Conservation (phyloP, 1,139 yeast species). For the Zygosaccharomyces sapae region DNA sequence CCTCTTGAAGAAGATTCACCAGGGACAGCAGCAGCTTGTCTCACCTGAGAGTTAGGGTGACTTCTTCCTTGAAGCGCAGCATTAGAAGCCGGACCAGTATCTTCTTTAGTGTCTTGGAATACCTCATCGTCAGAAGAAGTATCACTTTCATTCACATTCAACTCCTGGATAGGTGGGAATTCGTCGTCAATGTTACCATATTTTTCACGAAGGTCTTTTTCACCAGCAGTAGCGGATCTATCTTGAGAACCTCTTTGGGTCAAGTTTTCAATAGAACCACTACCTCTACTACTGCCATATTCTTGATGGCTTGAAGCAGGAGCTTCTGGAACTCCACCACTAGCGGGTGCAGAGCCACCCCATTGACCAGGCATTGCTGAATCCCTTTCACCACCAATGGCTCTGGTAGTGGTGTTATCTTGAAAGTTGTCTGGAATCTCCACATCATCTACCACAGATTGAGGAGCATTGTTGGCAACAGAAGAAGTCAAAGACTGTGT, state of each 20-base stretch:
- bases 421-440: slow-evolving; percentile 26
- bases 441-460: slow-evolving; percentile 51
- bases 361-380: slow-evolving; percentile 25
- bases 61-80: neutral
- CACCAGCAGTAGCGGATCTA: slow-evolving; percentile 4
- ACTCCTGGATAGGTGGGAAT: slow-evolving; percentile 68
- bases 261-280: slow-evolving; percentile 3
- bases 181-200: slow-evolving; percentile 42
- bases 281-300: neutral
- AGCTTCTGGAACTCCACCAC: slow-evolving; percentile 4
- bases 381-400: slow-evolving; percentile 2
- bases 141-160: slow-evolving; percentile 58
- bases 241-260: slow-evolving; percentile 8
- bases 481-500: slow-evolving; percentile 86
- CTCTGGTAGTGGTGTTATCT: slow-evolving; percentile 9
- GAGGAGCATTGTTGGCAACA: slow-evolving; percentile 86
- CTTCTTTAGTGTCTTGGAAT: slow-evolving; percentile 43
- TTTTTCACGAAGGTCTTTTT: slow-evolving; percentile 4
- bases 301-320: neutral
- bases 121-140: slow-evolving; percentile 46
- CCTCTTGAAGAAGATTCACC: neutral
- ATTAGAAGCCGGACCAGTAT: slow-evolving; percentile 15
- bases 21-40: slow-evolving; percentile 13
- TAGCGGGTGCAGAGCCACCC: slow-evolving; percentile 10
- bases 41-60: neutral